These are phyloP conservation scores for Aciculosporium take DNA, from an alignment of 2,329 filamentous ascomycete genomes.

Conservation along the genomic window DNA sequence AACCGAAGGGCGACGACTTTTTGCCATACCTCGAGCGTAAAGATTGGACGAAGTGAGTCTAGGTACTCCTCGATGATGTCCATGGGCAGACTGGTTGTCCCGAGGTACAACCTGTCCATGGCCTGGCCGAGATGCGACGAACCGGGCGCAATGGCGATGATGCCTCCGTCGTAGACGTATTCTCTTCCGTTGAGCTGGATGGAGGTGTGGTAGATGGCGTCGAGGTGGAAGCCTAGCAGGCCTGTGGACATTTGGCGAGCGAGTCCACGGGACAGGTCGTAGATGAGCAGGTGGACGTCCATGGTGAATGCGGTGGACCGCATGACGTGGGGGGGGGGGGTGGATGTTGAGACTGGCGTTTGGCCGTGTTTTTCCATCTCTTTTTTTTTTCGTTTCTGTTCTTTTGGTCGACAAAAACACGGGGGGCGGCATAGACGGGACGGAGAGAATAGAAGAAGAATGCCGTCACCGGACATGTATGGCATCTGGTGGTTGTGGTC, in stretches of 20 bases:
- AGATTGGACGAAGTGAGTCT: constrained; percentile 67
- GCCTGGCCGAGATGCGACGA: constrained; percentile 76
- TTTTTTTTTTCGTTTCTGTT: no score
- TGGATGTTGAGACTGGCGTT: no score
- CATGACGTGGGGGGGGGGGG: not conserved
- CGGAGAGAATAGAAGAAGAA: no score
- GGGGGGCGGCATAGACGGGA: no score
- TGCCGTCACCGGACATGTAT: no score
- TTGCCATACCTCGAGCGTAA: constrained; percentile 54
- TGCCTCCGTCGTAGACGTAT: constrained; percentile 79
- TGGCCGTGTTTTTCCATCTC: no score
- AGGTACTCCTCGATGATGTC: constrained; percentile 80
- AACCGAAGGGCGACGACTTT: not conserved
- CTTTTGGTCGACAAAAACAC: no score
- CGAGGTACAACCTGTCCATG: constrained; percentile 61
- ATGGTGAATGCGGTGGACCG: constrained; percentile 25
- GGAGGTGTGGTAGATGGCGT: constrained; percentile 91
- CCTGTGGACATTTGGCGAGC: constrained; percentile 41
- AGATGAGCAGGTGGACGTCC: constrained; percentile 66
- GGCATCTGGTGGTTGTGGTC: no score
- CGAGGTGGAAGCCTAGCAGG: constrained; percentile 48
- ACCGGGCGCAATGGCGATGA: constrained; percentile 69
- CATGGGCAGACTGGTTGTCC: constrained; percentile 61
- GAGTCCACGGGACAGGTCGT: constrained; percentile 57
- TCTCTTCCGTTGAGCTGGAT: constrained; percentile 75